Conservation (phyloP, 1,139 yeast genomes). For the Kazachstania sp. region DNA sequence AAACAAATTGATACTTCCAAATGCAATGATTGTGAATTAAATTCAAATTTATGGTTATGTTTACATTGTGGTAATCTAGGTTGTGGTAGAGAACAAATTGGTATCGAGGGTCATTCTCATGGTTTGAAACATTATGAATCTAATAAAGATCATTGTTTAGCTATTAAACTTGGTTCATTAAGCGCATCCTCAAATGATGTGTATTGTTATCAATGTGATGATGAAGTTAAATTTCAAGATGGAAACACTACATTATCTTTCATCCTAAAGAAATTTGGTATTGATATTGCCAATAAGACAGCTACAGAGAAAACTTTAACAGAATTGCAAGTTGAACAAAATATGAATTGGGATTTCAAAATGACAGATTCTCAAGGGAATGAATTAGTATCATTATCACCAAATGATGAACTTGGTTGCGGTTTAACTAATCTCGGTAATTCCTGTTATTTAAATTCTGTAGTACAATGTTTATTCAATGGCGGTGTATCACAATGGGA, state of each 20-base stretch:
- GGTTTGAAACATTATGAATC: conserved; percentile 63
- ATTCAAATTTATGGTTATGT: conserved; percentile 86
- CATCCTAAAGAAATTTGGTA: conserved; percentile 54
- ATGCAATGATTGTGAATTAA: conserved; percentile 61
- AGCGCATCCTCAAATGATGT: conserved; percentile 65
- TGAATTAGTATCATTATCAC: conserved; percentile 54
- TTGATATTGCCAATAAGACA: conserved; percentile 50
- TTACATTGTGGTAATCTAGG: conserved; percentile 81
- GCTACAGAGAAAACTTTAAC: conserved; percentile 70
- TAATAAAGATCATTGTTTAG: conserved; percentile 57
- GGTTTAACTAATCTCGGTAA: conserved; percentile 89
- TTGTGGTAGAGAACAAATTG: conserved; percentile 91
- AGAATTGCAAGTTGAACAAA: conserved; percentile 87
- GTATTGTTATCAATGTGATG: conserved; percentile 82
- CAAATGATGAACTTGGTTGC: conserved; percentile 42
- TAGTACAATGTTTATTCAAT: conserved; percentile 60
- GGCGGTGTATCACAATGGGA: conserved; percentile 24
- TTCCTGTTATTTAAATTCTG: conserved; percentile 83
- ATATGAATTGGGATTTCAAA: conserved; percentile 85
- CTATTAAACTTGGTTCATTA: conserved; percentile 84
- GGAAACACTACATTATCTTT: conserved; percentile 32
- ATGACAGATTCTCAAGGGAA: conserved; percentile 69
- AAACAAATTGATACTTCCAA: conserved; percentile 28
- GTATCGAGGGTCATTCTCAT: conserved; percentile 86
- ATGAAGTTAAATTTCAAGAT: conserved; percentile 65